Percentiles rank a stretch among this genome's conserved stretches.
Conservation (phyloP, 2,329 filamentous ascomycete genomes). For the Periconia sp. region DNA sequence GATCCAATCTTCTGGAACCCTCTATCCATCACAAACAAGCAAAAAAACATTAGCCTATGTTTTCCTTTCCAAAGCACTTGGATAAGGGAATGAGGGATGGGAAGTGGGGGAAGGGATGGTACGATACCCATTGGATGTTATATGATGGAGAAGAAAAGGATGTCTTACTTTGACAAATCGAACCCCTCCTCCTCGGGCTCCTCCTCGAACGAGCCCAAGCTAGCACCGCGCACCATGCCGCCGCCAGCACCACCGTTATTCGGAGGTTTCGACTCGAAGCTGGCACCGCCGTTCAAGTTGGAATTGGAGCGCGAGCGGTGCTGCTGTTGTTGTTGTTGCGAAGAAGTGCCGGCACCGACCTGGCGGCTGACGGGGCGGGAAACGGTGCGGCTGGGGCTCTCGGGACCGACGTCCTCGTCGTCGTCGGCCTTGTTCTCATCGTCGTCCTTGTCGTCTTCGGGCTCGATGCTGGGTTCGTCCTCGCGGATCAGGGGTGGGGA, state of each 20-base stretch:
- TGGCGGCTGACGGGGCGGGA: constrained; percentile 39
- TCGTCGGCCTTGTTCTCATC: constrained; percentile 32
- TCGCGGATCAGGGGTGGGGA: constrained; percentile 37
- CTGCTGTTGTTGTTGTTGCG: constrained; percentile 7
- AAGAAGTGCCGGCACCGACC: constrained; percentile 14
- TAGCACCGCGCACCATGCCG: constrained; percentile 39
- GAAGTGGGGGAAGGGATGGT: no score
- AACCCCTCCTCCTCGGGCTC: constrained; percentile 50
- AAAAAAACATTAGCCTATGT: constrained; percentile 14
- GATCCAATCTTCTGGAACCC: constrained; percentile 54
- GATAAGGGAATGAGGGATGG: no score
- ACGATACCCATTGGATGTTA: no score
- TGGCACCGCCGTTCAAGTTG: constrained; percentile 25
- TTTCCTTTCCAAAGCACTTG: no score
- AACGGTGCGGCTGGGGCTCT: constrained; percentile 38
- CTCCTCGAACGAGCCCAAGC: constrained; percentile 39
- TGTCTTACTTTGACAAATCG: constrained; percentile 52
- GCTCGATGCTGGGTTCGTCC: constrained; percentile 25
- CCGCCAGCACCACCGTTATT: constrained; percentile 12
- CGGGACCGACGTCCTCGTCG: constrained; percentile 36
- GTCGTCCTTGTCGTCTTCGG: constrained; percentile 31
- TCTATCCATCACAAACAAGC: constrained; percentile 31
- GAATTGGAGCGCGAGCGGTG: constrained; percentile 34
- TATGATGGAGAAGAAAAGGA: no score
- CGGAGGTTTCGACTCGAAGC: constrained; percentile 18